Conservation (phyloP, 495 filamentous ascomycete genomes). For the Friedmanniomyces simplex region DNA sequence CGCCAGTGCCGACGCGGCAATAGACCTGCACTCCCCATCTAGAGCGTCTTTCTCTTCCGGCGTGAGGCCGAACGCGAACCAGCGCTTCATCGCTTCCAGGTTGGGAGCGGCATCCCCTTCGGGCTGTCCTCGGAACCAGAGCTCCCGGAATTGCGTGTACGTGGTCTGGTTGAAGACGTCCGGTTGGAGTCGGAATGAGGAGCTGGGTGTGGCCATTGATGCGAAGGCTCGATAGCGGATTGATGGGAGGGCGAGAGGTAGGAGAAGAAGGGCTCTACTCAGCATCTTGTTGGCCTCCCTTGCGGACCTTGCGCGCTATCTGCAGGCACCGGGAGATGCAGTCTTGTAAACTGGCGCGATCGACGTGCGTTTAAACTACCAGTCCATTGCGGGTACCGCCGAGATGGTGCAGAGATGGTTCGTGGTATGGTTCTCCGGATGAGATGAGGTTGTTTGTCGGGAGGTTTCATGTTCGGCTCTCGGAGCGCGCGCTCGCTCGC, state of each 20-base stretch:
- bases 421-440: no score
- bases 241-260: background rate
- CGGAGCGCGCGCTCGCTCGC: no score
- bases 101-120: background rate
- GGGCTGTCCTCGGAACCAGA: background rate
- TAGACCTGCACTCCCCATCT: slow-evolving; percentile 24
- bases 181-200: background rate
- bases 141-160: background rate
- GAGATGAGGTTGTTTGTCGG: no score
- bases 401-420: no score
- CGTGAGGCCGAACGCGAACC: slow-evolving; percentile 25
- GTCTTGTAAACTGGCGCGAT: no score
- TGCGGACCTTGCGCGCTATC: no score
- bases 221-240: background rate
- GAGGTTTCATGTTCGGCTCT: no score
- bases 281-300: background rate
- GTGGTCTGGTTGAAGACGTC: background rate
- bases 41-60: slow-evolving; percentile 26
- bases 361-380: no score
- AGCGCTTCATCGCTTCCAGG: background rate
- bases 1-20: slow-evolving; percentile 26
- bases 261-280: background rate
- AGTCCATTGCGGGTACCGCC: no score
- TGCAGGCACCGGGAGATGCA: no score
- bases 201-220: background rate